These are phyloP conservation scores for Aspergillus sclerotiicarbonarius DNA, from an alignment of 495 filamentous ascomycete genomes.

Conservation along the genomic window DNA sequence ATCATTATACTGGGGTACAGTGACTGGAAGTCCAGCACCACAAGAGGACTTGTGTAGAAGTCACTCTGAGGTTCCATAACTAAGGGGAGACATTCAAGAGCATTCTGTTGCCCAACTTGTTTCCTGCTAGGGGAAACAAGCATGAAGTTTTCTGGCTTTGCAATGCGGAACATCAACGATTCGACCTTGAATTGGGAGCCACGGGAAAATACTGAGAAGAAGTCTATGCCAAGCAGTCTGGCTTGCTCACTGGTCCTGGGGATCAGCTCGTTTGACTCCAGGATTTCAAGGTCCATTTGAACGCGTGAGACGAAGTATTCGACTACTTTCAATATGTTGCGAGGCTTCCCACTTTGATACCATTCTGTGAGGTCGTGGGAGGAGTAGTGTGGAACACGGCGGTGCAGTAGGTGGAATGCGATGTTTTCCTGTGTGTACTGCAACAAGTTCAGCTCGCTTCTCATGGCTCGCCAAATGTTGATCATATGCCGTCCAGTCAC, in stretches of 20 bases:
- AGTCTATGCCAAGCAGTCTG: slow-evolving; percentile 88
- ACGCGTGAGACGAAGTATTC: slow-evolving; percentile 76
- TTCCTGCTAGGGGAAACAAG: slow-evolving; percentile 84
- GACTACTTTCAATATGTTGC: slow-evolving; percentile 70
- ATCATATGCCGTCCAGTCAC: slow-evolving; percentile 93
- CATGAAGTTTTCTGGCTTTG: slow-evolving; percentile 93
- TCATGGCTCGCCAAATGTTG: slow-evolving; percentile 97
- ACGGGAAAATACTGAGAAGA: slow-evolving; percentile 89
- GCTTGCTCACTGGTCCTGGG: slow-evolving; percentile 92
- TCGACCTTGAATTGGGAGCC: slow-evolving; percentile 99
- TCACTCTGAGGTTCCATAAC: slow-evolving; percentile 98
- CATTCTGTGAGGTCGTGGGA: slow-evolving; percentile 75
- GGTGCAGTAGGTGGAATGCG: slow-evolving; percentile 85
- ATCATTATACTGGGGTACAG: slow-evolving; percentile 98
- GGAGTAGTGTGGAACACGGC: slow-evolving; percentile 86
- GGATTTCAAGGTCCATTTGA: slow-evolving; percentile 81
- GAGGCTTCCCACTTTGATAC: slow-evolving; percentile 66
- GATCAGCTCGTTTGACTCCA: slow-evolving; percentile 87
- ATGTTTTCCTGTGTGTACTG: slow-evolving; percentile 98
- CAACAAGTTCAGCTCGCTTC: slow-evolving; percentile 79
- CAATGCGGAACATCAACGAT: slow-evolving; percentile 97
- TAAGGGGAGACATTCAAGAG: slow-evolving; percentile 88
- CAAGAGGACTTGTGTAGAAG: slow-evolving; percentile 84
- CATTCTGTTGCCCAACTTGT: slow-evolving; percentile 93
- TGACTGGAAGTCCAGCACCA: slow-evolving; percentile 95